These are phyloP conservation scores for Schwanniomyces pseudopolymorphus DNA, from an alignment of 805 yeast genomes.

Conservation along the genomic window DNA sequence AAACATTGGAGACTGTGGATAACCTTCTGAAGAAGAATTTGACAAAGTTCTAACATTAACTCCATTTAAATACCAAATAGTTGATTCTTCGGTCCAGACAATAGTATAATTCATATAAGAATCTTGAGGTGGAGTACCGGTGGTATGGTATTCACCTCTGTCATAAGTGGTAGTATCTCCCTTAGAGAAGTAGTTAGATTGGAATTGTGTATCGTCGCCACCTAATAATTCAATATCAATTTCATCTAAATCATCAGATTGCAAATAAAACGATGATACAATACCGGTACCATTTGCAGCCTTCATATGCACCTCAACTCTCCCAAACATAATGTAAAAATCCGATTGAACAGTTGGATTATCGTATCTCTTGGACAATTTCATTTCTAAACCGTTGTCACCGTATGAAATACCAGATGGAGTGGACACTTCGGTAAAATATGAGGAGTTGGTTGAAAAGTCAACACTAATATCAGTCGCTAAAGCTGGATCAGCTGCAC, in stretches of 20 bases:
- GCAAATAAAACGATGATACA: slow-evolving; percentile 75
- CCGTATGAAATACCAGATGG: slow-evolving; percentile 35
- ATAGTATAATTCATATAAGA: slow-evolving; percentile 73
- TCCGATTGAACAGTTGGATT: slow-evolving; percentile 74
- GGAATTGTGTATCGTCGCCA: slow-evolving; percentile 69
- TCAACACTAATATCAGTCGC: slow-evolving; percentile 53
- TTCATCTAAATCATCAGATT: slow-evolving; percentile 82
- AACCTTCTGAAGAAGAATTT: slow-evolving; percentile 56
- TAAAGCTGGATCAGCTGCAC: slow-evolving; percentile 54
- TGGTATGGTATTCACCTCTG: slow-evolving; percentile 70
- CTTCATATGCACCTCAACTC: slow-evolving; percentile 63
- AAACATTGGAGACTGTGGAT: slow-evolving; percentile 85
- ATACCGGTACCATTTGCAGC: slow-evolving; percentile 79
- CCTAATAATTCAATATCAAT: slow-evolving; percentile 86
- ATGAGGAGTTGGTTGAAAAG: slow-evolving; percentile 48
- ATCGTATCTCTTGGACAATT: slow-evolving; percentile 60
- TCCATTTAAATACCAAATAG: slow-evolving; percentile 75
- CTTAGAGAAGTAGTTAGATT: slow-evolving; percentile 75
- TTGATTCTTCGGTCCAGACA: slow-evolving; percentile 70
- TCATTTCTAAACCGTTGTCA: slow-evolving; percentile 58
- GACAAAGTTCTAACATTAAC: slow-evolving; percentile 60
- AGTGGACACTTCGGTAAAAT: slow-evolving; percentile 41
- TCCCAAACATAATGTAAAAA: slow-evolving; percentile 85
- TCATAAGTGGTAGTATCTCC: slow-evolving; percentile 76
- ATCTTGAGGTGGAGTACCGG: slow-evolving; percentile 50